A percentile compares a stretch with the other conserved stretches of the same genome.
These are phyloP conservation scores for Podila epicladia DNA, from an alignment of 192 early-diverging fungal genomes.

Conservation along the genomic window DNA sequence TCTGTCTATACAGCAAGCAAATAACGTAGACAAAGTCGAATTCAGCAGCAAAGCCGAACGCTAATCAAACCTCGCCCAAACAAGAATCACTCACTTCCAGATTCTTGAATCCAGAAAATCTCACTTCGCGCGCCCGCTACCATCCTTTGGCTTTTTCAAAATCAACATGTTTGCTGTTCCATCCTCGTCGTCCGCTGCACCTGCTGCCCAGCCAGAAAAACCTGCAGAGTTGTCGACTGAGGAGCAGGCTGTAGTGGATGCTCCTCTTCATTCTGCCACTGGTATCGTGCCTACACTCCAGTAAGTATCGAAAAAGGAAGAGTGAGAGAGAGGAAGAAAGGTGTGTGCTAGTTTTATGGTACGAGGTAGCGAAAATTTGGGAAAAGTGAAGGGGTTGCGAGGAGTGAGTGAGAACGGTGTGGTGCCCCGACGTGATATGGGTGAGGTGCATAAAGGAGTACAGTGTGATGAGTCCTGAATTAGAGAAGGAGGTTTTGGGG, in stretches of 20 bases:
- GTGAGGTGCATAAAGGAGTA: too few species aligned
- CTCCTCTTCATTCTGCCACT: conserved; percentile 53
- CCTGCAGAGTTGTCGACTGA: conserved; percentile 34
- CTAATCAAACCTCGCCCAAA: not conserved
- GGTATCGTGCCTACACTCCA: conserved; percentile 70
- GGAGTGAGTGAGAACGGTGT: conserved; percentile 2
- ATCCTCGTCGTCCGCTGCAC: conserved; percentile 22
- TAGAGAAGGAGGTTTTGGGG: too few species aligned
- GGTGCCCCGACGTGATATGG: not conserved
- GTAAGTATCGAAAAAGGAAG: conserved; percentile 54
- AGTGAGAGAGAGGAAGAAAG: not conserved
- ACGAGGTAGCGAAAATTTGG: too few species aligned
- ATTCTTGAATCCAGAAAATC: not conserved
- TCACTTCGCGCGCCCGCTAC: not conserved
- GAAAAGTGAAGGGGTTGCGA: not conserved
- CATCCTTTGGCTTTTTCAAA: not conserved
- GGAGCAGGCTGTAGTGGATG: conserved; percentile 42
- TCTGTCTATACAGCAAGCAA: too few species aligned
- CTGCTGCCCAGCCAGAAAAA: conserved; percentile 25
- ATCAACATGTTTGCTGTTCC: conserved; percentile 49
- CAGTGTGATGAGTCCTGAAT: too few species aligned
- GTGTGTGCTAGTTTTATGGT: not conserved
- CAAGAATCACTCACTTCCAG: not conserved
- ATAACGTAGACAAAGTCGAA: not conserved
- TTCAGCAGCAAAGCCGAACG: not conserved